These are phyloP conservation scores for Tuctoria greenei DNA, from an alignment of 176 grass and related monocot species.

Conservation along the genomic window DNA sequence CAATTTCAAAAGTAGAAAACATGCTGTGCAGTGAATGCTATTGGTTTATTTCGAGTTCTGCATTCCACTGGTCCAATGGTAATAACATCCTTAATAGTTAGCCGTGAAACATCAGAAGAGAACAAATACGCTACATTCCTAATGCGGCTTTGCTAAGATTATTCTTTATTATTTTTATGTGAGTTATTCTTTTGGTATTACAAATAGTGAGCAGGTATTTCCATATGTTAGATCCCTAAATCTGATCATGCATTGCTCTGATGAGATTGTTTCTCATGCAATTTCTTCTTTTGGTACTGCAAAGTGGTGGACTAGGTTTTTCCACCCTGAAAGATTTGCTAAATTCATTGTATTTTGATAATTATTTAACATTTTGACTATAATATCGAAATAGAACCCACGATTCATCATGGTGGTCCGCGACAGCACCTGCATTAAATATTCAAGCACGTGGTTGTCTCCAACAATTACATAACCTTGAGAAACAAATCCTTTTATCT, in stretches of 20 bases:
- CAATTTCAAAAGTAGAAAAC: slow-evolving; percentile 6
- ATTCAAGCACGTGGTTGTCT: neutral
- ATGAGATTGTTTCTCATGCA: neutral
- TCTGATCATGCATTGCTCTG: neutral
- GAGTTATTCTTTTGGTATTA: neutral
- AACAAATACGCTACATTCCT: neutral
- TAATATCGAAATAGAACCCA: neutral
- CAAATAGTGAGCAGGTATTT: neutral
- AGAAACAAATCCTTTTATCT: neutral
- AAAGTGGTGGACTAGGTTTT: too few relatives aligned
- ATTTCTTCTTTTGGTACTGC: too few relatives aligned
- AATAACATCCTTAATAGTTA: slow-evolving; percentile 1
- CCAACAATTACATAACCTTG: neutral
- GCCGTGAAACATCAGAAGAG: neutral
- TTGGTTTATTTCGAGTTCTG: neutral
- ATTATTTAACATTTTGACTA: too few relatives aligned
- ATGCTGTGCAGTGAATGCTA: neutral
- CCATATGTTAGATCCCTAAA: neutral
- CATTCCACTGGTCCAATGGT: neutral
- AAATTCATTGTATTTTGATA: too few relatives aligned
- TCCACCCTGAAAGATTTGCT: too few relatives aligned
- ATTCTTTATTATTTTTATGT: neutral
- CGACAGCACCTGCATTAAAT: neutral
- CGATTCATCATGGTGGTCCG: neutral
- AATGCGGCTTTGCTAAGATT: slow-evolving; percentile 7